phyloP scores from a whole-genome alignment of 176 grass and related monocot genomes.

The Metroxylon sagu region DNA sequence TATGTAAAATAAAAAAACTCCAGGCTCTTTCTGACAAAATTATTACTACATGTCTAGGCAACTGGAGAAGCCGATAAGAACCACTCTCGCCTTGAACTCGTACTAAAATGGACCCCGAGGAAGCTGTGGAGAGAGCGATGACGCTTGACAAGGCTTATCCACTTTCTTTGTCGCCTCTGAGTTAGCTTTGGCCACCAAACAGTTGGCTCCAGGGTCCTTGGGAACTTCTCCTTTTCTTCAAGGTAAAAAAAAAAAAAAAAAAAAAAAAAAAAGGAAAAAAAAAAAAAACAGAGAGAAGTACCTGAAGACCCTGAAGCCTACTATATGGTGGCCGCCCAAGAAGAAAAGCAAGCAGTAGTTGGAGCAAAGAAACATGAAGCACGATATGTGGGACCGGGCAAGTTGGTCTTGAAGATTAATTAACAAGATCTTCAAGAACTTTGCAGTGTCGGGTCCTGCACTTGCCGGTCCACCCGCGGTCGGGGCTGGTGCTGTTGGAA shows the following conservation, averaged over 20 bases:
- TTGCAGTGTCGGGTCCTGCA: slow-evolving; percentile 24
- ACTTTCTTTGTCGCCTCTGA: slow-evolving; percentile 17
- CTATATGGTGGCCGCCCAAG: slow-evolving; percentile 40
- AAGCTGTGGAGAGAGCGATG: slow-evolving; percentile 21
- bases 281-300: slow-evolving; percentile 28
- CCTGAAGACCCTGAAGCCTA: slow-evolving; percentile 27
- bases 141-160: slow-evolving; percentile 51
- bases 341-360: slow-evolving; percentile 17
- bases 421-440: background rate
- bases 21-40: too few relatives aligned
- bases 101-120: background rate
- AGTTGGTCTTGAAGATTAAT: slow-evolving; percentile 16
- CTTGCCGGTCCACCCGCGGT: slow-evolving; percentile 24
- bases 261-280: too few relatives aligned
- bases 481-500: slow-evolving; percentile 16
- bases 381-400: slow-evolving; percentile 14
- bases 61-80: slow-evolving; percentile 27
- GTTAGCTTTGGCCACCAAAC: too few relatives aligned
- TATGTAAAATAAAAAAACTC: too few relatives aligned
- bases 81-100: background rate
- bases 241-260: too few relatives aligned
- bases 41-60: slow-evolving; percentile 25
- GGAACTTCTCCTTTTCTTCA: too few relatives aligned
- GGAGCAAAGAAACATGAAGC: slow-evolving; percentile 43
- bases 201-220: too few relatives aligned